phyloP scores from a whole-genome alignment of 495 filamentous ascomycete genomes.

The Pyrenula aspistea region DNA sequence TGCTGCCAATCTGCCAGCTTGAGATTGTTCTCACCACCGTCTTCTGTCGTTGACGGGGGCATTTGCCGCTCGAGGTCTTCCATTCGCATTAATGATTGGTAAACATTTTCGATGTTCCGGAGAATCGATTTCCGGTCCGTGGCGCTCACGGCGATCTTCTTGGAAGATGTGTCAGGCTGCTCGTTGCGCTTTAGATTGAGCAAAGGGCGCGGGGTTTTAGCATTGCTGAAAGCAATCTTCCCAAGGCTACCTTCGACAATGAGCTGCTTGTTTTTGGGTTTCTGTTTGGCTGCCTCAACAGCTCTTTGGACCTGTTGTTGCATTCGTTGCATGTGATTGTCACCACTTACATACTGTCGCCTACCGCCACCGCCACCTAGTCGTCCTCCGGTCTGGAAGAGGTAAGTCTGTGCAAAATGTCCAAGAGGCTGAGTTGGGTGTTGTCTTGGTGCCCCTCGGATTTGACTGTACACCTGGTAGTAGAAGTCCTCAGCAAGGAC shows the following conservation, averaged over 20 bases:
- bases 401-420: slow-evolving; percentile 95
- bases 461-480: slow-evolving; percentile 91
- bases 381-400: slow-evolving; percentile 81
- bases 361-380: slow-evolving; percentile 53
- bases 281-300: slow-evolving; percentile 90
- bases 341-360: slow-evolving; percentile 61
- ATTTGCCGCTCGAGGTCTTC: slow-evolving; percentile 91
- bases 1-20: slow-evolving; percentile 59
- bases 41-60: slow-evolving; percentile 53
- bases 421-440: slow-evolving; percentile 83
- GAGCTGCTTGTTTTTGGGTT: slow-evolving; percentile 96
- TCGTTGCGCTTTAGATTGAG: slow-evolving; percentile 92
- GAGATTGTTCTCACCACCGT: slow-evolving; percentile 51
- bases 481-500: slow-evolving; percentile 90
- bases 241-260: slow-evolving; percentile 96
- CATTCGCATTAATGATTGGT: slow-evolving; percentile 76
- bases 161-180: slow-evolving; percentile 34
- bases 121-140: slow-evolving; percentile 75
- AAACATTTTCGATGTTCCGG: slow-evolving; percentile 74
- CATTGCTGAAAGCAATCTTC: slow-evolving; percentile 98
- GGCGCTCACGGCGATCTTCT: slow-evolving; percentile 27
- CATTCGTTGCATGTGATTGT: slow-evolving; percentile 98
- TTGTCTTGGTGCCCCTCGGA: slow-evolving; percentile 74
- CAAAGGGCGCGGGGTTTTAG: slow-evolving; percentile 87
- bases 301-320: slow-evolving; percentile 96